A percentile compares a stretch with the other conserved stretches of the same genome.
phyloP scores from a whole-genome alignment of 1,139 yeast genomes.

The Diutina neorugosa region DNA sequence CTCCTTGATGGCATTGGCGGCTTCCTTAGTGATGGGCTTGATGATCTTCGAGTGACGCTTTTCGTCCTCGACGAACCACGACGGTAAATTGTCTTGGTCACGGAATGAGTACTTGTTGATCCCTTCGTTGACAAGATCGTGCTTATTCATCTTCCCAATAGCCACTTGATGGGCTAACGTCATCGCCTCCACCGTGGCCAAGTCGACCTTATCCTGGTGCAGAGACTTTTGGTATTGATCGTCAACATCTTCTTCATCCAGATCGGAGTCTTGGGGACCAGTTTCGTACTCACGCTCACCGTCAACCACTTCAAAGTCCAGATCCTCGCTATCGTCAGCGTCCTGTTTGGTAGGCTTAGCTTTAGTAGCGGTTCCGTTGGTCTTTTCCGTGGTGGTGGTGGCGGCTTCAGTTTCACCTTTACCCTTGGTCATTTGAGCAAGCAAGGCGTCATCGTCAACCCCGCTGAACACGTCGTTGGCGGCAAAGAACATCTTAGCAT shows the following conservation, averaged over 20 bases:
- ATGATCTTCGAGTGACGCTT: constrained; percentile 70
- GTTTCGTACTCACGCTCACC: constrained; percentile 9
- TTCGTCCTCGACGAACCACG: constrained; percentile 94
- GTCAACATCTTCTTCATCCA: constrained; percentile 25
- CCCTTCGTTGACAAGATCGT: constrained; percentile 82
- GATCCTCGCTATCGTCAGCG: constrained; percentile 8
- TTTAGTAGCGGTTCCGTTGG: constrained; percentile 7
- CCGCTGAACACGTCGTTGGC: constrained; percentile 64
- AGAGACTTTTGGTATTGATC: neutral
- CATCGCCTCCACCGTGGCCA: constrained; percentile 82
- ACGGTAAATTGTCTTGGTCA: constrained; percentile 83
- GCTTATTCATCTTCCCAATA: constrained; percentile 70
- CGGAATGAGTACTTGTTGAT: constrained; percentile 86
- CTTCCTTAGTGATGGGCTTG: constrained; percentile 94
- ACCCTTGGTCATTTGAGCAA: neutral
- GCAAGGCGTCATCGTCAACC: constrained; percentile 32
- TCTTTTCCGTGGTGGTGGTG: constrained; percentile 7
- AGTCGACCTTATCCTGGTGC: neutral
- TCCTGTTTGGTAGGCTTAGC: constrained; percentile 8
- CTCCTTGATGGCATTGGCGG: constrained; percentile 83
- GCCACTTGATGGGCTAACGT: constrained; percentile 95
- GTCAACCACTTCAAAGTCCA: constrained; percentile 14
- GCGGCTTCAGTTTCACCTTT: constrained; percentile 5
- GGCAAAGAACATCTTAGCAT: constrained; percentile 68
- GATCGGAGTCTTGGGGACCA: constrained; percentile 28